Conservation (phyloP, 306 rosid species). For the Purshia tridentata region DNA sequence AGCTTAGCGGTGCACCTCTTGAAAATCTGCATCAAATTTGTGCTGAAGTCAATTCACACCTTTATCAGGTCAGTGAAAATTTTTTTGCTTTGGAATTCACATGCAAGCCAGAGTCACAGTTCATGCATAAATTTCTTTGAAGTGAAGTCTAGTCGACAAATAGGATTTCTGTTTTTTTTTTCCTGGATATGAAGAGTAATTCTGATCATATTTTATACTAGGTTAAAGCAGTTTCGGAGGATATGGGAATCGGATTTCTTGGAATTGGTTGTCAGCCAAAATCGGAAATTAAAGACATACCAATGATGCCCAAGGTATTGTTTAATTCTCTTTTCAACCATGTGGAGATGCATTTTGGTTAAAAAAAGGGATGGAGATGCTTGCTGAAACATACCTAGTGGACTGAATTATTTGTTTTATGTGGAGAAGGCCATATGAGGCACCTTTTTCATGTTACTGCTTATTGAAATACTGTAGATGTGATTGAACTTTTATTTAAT, state of each 20-base stretch:
- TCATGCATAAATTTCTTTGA: background rate
- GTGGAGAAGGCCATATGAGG: background rate
- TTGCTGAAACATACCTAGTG: background rate
- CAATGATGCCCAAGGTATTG: constrained; percentile 92
- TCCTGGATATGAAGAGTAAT: background rate
- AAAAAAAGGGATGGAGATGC: background rate
- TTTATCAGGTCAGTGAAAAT: constrained; percentile 69
- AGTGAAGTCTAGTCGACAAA: background rate
- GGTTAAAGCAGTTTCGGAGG: constrained; percentile 98
- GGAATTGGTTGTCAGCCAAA: constrained; percentile 99
- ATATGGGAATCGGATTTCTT: constrained; percentile 96
- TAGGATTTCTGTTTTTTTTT: background rate
- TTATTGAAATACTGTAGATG: background rate
- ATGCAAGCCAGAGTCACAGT: background rate
- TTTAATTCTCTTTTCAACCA: constrained; percentile 17
- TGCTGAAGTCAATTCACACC: constrained; percentile 96
- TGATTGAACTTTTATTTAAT: background rate
- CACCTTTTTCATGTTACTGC: background rate
- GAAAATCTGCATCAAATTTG: constrained; percentile 98
- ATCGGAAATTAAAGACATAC: constrained; percentile 83
- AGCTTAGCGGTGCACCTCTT: constrained; percentile 98
- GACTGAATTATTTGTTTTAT: constrained; percentile 3
- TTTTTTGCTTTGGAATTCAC: background rate
- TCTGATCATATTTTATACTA: constrained; percentile 16
- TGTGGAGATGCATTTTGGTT: background rate